phyloP scores from a whole-genome alignment of 805 yeast genomes.

The Metschnikowia picachoensis region DNA sequence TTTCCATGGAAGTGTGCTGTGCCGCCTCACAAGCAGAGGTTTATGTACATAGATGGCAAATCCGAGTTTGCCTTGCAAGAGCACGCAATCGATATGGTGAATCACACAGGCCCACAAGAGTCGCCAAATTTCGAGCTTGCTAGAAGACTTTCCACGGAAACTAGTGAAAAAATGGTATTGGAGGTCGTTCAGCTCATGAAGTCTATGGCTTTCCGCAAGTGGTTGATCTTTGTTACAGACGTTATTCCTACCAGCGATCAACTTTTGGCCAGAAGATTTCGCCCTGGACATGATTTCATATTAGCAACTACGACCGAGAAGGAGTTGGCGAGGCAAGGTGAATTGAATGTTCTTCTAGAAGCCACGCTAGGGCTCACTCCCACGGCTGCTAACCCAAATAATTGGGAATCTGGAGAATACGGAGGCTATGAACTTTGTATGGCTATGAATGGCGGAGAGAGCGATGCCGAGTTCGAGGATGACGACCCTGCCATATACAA shows the following conservation, averaged over 20 bases:
- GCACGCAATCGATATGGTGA: conserved; percentile 25
- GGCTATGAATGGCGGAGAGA: conserved; percentile 52
- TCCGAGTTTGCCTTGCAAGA: conserved; percentile 33
- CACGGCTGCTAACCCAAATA: conserved; percentile 44
- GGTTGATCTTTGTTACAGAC: conserved; percentile 62
- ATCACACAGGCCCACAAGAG: conserved; percentile 46
- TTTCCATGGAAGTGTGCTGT: conserved; percentile 87
- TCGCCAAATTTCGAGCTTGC: conserved; percentile 51
- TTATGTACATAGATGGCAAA: conserved; percentile 72
- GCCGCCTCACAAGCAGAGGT: conserved; percentile 93
- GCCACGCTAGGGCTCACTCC: conserved; percentile 84
- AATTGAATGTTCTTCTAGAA: conserved; percentile 54
- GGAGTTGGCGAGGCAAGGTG: conserved; percentile 31
- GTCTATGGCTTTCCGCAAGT: conserved; percentile 61
- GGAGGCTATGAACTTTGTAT: conserved; percentile 96
- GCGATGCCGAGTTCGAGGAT: conserved; percentile 42
- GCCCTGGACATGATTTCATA: conserved; percentile 94
- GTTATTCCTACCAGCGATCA: conserved; percentile 62
- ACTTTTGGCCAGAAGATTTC: conserved; percentile 73
- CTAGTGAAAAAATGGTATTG: conserved; percentile 40
- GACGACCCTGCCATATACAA: conserved; percentile 86
- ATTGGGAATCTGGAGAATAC: conserved; percentile 84
- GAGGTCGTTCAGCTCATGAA: conserved; percentile 57
- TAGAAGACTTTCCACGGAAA: conserved; percentile 15
- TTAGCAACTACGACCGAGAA: conserved; percentile 68